Conservation (phyloP, 352 stramenopile species). For the Phytophthora pinifolia region DNA sequence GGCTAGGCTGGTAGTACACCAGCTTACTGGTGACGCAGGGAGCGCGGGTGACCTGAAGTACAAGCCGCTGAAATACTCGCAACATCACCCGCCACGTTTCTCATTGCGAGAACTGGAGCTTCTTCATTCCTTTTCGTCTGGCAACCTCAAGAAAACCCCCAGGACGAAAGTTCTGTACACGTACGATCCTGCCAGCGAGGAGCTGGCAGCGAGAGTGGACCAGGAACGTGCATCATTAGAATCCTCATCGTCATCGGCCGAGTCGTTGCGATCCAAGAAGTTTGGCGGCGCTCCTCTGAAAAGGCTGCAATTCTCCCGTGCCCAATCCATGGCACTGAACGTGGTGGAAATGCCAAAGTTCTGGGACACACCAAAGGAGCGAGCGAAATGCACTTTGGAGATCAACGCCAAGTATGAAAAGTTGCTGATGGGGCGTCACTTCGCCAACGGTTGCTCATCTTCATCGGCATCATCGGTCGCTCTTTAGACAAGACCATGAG, state of each 20-base stretch:
- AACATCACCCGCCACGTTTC: slow-evolving; percentile 45
- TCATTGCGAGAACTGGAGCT: slow-evolving; percentile 46
- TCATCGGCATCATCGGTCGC: slow-evolving; percentile 27
- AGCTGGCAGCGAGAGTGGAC: slow-evolving; percentile 29
- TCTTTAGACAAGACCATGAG: slow-evolving; percentile 9
- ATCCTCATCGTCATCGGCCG: slow-evolving; percentile 12
- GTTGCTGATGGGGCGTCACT: slow-evolving; percentile 30
- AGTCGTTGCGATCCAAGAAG: slow-evolving; percentile 13
- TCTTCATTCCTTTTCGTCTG: slow-evolving; percentile 25
- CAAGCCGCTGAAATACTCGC: slow-evolving; percentile 75
- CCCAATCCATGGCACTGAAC: slow-evolving; percentile 39
- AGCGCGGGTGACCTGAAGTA: slow-evolving; percentile 58
- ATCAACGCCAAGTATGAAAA: slow-evolving; percentile 54
- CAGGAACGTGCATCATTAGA: slow-evolving; percentile 20
- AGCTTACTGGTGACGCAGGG: slow-evolving; percentile 34
- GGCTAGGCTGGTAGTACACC: slow-evolving; percentile 55
- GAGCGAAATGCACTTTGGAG: slow-evolving; percentile 26
- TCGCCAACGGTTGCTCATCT: slow-evolving; percentile 23
- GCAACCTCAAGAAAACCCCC: slow-evolving; percentile 25
- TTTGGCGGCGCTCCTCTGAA: slow-evolving; percentile 13
- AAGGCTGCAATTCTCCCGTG: slow-evolving; percentile 20
- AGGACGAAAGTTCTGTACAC: slow-evolving; percentile 32
- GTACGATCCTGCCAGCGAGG: slow-evolving; percentile 30
- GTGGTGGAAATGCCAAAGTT: slow-evolving; percentile 44
- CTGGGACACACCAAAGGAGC: slow-evolving; percentile 44